Percentiles rank a stretch among this genome's conserved stretches.
Evolutionary conservation across 371 early-diverging fungal genomes (phyloP).

Genomic region (Chytridium lagenaria): DNA sequence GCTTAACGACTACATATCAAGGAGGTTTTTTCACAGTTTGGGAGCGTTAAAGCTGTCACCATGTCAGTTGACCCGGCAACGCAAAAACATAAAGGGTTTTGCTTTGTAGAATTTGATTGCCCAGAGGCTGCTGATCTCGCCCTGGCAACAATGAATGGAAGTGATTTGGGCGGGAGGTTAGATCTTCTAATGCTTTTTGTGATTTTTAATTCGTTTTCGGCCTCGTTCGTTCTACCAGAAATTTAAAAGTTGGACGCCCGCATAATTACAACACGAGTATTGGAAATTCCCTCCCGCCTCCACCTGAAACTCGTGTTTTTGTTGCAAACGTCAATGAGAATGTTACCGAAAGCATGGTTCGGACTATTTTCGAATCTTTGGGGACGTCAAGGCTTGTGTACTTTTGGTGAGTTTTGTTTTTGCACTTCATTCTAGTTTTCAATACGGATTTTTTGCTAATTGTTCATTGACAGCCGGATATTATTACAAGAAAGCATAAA

Average conservation of each 20-base stretch:
- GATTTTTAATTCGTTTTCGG: not conserved
- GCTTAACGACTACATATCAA: conserved; percentile 73
- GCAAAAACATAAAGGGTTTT: conserved; percentile 80
- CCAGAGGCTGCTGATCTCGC: conserved; percentile 83
- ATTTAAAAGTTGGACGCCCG: conserved; percentile 70
- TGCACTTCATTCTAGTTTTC: not conserved
- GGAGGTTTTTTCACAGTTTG: conserved; percentile 76
- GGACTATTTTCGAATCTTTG: conserved; percentile 77
- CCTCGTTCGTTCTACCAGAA: conserved; percentile 25
- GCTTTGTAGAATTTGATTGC: conserved; percentile 84
- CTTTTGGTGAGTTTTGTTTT: conserved; percentile 58
- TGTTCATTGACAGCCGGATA: conserved; percentile 57
- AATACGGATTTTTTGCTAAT: conserved; percentile 3
- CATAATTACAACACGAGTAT: conserved; percentile 62
- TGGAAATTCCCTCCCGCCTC: conserved; percentile 53
- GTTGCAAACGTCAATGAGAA: conserved; percentile 77
- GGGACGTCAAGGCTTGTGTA: conserved; percentile 66
- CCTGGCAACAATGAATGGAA: conserved; percentile 67
- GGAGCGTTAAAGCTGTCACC: conserved; percentile 70
- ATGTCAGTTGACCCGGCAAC: conserved; percentile 75
- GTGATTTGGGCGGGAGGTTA: conserved; percentile 67
- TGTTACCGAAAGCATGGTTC: conserved; percentile 71
- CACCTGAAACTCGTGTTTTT: conserved; percentile 68
- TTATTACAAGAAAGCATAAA: conserved; percentile 64
- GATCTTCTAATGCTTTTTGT: not conserved